These are phyloP conservation scores for Mycena venus DNA, from an alignment of 768 basidiomycete species.

Conservation along the genomic window DNA sequence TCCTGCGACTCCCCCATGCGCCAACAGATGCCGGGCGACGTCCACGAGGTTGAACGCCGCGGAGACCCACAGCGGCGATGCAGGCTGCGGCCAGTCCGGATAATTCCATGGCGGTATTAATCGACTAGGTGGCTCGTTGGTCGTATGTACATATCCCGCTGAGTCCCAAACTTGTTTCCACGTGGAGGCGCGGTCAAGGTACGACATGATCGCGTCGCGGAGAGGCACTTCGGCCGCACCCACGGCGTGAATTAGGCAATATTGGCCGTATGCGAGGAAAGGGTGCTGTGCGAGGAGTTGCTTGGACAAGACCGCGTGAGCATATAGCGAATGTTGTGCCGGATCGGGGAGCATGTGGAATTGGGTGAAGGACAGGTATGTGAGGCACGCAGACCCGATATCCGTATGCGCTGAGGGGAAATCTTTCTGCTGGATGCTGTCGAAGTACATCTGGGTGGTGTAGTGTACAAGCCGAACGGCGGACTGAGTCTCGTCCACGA, in stretches of 20 bases:
- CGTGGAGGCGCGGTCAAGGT: neutral
- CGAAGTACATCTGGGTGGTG: neutral
- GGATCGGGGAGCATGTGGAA: neutral
- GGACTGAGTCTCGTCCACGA: neutral
- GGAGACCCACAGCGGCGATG: neutral
- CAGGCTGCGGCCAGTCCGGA: neutral
- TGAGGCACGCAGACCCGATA: neutral
- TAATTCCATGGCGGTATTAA: conserved; percentile 3
- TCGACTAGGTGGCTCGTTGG: neutral
- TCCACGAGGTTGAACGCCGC: neutral
- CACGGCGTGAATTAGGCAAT: neutral
- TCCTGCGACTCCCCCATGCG: neutral
- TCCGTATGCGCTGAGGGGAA: neutral
- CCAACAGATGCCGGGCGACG: neutral
- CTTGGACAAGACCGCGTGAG: neutral
- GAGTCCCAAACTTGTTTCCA: conserved; percentile 6
- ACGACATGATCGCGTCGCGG: neutral
- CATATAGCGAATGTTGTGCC: neutral
- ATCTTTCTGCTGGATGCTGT: neutral
- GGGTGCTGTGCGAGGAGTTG: neutral
- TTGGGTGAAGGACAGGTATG: neutral
- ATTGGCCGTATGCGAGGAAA: neutral
- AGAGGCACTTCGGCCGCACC: neutral
- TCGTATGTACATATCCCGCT: neutral
- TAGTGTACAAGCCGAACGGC: neutral